Evolutionary conservation across 2,329 filamentous ascomycete species (phyloP), one percentile per base, ranked within the genome.

Genomic region (Pseudopithomyces chartarum): DNA sequence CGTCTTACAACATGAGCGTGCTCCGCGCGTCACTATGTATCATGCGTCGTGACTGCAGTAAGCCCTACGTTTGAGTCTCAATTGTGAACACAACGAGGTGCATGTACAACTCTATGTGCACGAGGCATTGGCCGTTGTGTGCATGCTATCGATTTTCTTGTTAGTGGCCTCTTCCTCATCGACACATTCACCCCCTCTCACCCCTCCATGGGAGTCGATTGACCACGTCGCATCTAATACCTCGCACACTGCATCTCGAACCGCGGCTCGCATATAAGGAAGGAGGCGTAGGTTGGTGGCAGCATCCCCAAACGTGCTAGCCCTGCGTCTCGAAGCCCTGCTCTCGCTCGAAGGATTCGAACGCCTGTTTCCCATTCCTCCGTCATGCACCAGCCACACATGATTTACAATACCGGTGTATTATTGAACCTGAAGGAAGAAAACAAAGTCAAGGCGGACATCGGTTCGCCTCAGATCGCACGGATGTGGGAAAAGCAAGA

Each of bases 301-400:
- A 22, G 44, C 44, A 17, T 33, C 45, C 36, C 47, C 34, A 32
- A 40, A 48, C 29, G 19, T 36, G 46, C 46, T 48, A 39, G 46
- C 44, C 44, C 20, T 48, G 34, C 36, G 47, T 40, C 34, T 29
- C 34, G 46, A 49, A 49, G 34, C 46, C 46, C 26, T 48, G 45
- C 44, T 11, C n/a, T 26, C 34, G 34, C 34, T 36, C 34, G 34
- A 36, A 36, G 33, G 46, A 23, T 40, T 23, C 5, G 5, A n/a
- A 33, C 23, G 12, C n/a, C 33, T 34, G 32, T 19, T 8, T 36
- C 34, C 34, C 19, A 23, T 23, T 32, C 15, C 2, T 11, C 46
- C 40, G 34, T 36, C 34, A 36, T n/a, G 34, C 47, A 50, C 47
- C 47, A 50, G 47, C 47, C 47, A 50, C 47, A 50, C 6, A 7